These are phyloP conservation scores for Iris macrosiphon DNA, from an alignment of 106 monocot species.

Conservation along the genomic window DNA sequence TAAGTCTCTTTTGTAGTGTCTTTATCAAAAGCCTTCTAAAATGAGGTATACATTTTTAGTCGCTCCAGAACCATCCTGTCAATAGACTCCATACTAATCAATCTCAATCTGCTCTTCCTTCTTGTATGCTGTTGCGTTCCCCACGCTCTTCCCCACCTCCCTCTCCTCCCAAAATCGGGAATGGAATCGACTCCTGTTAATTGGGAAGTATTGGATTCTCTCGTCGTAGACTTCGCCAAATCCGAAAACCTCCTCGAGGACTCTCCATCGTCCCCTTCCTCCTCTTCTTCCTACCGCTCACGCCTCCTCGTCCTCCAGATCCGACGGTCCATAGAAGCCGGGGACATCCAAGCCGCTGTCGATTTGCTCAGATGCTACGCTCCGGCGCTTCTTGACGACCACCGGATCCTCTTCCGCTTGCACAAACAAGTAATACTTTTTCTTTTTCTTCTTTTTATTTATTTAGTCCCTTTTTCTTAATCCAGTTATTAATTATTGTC, in stretches of 20 bases:
- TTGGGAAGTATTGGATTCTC: slow-evolving; percentile 88
- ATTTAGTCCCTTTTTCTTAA: not conserved
- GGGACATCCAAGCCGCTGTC: slow-evolving; percentile 65
- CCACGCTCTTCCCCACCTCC: no score
- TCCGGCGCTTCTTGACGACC: slow-evolving; percentile 67
- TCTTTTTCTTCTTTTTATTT: not conserved
- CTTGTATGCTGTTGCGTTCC: no score
- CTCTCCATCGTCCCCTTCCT: slow-evolving; percentile 25
- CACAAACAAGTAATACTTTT: slow-evolving; percentile 70
- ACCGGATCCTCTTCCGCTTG: slow-evolving; percentile 77
- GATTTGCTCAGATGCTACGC: slow-evolving; percentile 43
- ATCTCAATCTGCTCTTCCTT: no score
- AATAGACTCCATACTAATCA: no score
- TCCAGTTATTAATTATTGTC: not conserved
- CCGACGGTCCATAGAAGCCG: slow-evolving; percentile 54
- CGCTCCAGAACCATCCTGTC: no score
- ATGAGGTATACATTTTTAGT: no score
- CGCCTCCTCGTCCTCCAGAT: slow-evolving; percentile 67
- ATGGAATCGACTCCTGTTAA: slow-evolving; percentile 81
- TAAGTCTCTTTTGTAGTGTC: no score
- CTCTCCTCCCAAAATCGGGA: not conserved
- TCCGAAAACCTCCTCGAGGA: slow-evolving; percentile 74
- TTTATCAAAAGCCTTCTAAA: no score
- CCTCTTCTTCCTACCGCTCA: slow-evolving; percentile 37
- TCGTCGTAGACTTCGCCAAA: slow-evolving; percentile 72